phyloP scores from a whole-genome alignment of 2,329 filamentous ascomycete genomes.

The Pezicula carpinea region DNA sequence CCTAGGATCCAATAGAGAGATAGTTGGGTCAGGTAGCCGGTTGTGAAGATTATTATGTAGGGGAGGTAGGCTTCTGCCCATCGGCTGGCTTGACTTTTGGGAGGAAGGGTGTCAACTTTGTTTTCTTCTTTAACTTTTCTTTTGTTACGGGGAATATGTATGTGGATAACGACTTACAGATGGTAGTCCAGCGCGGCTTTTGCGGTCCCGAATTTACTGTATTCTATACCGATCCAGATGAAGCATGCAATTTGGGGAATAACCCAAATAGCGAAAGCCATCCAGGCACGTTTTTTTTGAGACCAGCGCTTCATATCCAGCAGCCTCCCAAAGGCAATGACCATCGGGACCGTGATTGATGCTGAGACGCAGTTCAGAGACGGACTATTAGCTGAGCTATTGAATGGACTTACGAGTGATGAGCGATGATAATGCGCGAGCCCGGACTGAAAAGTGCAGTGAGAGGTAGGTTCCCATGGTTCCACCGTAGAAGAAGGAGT shows the following conservation, averaged over 20 bases:
- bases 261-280: slow-evolving; percentile 25
- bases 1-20: slow-evolving; percentile 34
- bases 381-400: background rate
- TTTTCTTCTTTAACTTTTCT: background rate
- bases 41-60: slow-evolving; percentile 14
- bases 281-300: slow-evolving; percentile 24
- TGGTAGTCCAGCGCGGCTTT: slow-evolving; percentile 9
- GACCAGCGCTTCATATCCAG: slow-evolving; percentile 27
- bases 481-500: slow-evolving; percentile 35
- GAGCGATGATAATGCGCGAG: slow-evolving; percentile 50
- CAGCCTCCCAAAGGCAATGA: slow-evolving; percentile 15
- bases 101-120: background rate
- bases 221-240: slow-evolving; percentile 27
- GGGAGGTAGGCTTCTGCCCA: slow-evolving; percentile 17
- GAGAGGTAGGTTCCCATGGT: slow-evolving; percentile 41
- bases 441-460: slow-evolving; percentile 63
- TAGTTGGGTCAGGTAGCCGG: slow-evolving; percentile 13
- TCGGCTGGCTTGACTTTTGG: background rate
- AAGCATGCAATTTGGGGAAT: slow-evolving; percentile 26
- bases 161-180: slow-evolving; percentile 5
- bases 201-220: slow-evolving; percentile 11
- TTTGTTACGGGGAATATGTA: background rate
- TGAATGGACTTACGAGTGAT: slow-evolving; percentile 23
- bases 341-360: slow-evolving; percentile 11
- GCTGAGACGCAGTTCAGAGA: background rate